These are phyloP conservation scores for Rutidosis leptorrhynchoides DNA, from an alignment of 129 eudicot species.

Conservation along the genomic window DNA sequence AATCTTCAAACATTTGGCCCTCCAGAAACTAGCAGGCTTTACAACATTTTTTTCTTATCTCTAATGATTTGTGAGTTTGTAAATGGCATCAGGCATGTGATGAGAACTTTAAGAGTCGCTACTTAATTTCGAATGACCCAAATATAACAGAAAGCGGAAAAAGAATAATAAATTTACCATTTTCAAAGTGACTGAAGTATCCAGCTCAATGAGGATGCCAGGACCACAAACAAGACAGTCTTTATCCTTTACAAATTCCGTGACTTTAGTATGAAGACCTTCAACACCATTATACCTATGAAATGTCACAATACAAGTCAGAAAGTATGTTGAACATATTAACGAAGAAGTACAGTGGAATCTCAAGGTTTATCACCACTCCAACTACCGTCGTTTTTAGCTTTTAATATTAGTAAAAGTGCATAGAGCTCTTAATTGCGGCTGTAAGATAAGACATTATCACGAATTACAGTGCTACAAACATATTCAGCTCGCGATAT, in stretches of 20 bases:
- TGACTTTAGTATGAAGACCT: conserved; percentile 86
- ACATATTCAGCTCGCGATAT: background rate
- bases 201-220: conserved; percentile 78
- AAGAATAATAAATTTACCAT: conserved; percentile 39
- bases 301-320: conserved; percentile 16
- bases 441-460: background rate
- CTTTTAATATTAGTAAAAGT: background rate
- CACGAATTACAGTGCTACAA: background rate
- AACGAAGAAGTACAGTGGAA: conserved; percentile 1
- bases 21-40: no score
- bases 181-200: conserved; percentile 57
- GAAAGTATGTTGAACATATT: conserved; percentile 19
- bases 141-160: no score
- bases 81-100: background rate
- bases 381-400: background rate
- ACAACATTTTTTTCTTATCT: no score
- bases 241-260: conserved; percentile 72
- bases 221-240: conserved; percentile 96
- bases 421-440: background rate
- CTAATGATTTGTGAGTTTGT: background rate
- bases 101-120: background rate
- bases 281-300: conserved; percentile 91
- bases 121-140: background rate
- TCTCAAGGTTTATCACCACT: background rate
- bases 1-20: background rate